Conservation (phyloP, 371 early-diverging fungal species). For the Choanephora cucurbitarum region DNA sequence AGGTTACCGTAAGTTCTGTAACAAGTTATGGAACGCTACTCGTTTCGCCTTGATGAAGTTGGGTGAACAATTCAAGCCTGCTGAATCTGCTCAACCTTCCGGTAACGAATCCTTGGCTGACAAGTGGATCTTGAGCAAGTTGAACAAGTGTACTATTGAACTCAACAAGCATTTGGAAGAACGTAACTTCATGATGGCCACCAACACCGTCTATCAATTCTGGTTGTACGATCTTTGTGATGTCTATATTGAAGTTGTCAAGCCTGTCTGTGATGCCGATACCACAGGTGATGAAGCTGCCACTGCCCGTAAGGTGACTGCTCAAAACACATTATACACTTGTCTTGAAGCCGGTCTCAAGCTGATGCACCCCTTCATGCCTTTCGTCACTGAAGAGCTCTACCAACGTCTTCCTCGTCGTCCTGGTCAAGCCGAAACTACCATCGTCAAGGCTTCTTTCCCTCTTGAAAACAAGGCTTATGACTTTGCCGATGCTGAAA, state of each 20-base stretch:
- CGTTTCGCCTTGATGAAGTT: conserved; percentile 93
- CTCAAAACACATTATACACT: conserved; percentile 87
- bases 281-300: conserved; percentile 51
- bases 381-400: conserved; percentile 99
- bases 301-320: conserved; percentile 58
- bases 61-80: conserved; percentile 80
- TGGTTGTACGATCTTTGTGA: conserved; percentile 99
- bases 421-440: conserved; percentile 54
- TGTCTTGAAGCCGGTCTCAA: conserved; percentile 92
- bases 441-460: conserved; percentile 71
- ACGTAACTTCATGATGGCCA: conserved; percentile 96
- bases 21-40: conserved; percentile 99
- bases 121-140: conserved; percentile 91
- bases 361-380: conserved; percentile 99
- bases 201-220: conserved; percentile 90
- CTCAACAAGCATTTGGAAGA: conserved; percentile 76
- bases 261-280: conserved; percentile 79
- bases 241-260: conserved; percentile 94
- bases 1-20: conserved; percentile 99
- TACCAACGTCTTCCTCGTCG: conserved; percentile 91
- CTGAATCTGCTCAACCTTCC: conserved; percentile 59
- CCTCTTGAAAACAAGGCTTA: conserved; percentile 61
- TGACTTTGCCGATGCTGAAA: conserved; percentile 62
- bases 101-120: conserved; percentile 89
- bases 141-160: conserved; percentile 83